Evolutionary conservation across 2,329 filamentous ascomycete genomes (phyloP).

Genomic region (Fusarium beomiforme): DNA sequence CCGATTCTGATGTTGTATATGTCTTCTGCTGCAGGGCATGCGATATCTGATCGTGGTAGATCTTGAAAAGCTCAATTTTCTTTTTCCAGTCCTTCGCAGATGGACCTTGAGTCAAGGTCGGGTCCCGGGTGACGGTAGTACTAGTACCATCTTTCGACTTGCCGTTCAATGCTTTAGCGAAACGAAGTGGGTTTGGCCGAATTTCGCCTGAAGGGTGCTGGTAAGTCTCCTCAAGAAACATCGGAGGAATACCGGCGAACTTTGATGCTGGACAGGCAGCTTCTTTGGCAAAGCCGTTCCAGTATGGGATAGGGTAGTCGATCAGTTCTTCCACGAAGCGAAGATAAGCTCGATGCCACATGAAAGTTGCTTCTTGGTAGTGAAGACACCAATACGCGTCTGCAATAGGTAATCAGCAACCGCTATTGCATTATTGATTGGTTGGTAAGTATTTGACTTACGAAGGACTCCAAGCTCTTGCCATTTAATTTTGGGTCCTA

Average conservation of each 20-base stretch:
- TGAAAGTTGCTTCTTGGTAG: neutral
- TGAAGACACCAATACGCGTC: neutral
- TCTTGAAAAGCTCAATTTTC: neutral
- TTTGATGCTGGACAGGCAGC: neutral
- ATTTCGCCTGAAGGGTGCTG: neutral
- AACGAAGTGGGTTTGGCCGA: neutral
- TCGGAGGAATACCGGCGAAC: neutral
- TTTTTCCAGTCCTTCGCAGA: neutral
- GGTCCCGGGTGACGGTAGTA: neutral
- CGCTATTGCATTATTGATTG: too few species aligned
- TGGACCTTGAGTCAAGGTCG: neutral
- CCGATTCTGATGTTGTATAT: neutral
- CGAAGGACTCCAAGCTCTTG: neutral
- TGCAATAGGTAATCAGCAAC: neutral
- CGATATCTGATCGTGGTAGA: neutral
- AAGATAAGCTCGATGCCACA: neutral
- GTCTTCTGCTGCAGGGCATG: neutral
- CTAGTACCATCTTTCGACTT: neutral
- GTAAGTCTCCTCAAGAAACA: neutral
- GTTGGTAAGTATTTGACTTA: too few species aligned
- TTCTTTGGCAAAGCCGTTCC: neutral
- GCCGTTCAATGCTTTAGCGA: neutral
- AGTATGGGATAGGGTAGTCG: neutral
- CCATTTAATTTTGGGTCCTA: neutral
- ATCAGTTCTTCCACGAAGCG: neutral